Evolutionary conservation across 495 filamentous ascomycete species (phyloP).

Genomic region (Aspergillus haitiensis): DNA sequence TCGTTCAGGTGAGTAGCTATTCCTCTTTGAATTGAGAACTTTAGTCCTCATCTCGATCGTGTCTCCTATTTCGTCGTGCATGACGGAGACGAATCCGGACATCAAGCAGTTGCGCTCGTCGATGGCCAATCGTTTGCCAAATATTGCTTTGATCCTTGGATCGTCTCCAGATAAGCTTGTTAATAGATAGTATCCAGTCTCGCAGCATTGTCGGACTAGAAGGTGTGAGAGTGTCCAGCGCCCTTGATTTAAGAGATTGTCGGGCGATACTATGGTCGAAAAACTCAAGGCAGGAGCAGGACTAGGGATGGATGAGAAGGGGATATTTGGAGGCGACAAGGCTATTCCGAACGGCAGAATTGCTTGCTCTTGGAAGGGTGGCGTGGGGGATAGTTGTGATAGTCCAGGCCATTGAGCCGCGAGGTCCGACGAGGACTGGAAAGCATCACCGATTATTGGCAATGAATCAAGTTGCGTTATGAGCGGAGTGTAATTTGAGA

Average conservation of each 20-base stretch:
- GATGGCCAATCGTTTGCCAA: constrained; percentile 25
- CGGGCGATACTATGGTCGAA: constrained; percentile 15
- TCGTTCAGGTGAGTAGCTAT: constrained; percentile 19
- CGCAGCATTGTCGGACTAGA: constrained; percentile 33
- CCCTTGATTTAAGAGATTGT: constrained; percentile 18
- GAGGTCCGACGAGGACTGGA: constrained; percentile 13
- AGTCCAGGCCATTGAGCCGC: constrained; percentile 20
- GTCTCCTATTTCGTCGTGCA: constrained; percentile 26
- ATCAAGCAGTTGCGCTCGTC: constrained; percentile 28
- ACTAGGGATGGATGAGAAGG: constrained; percentile 15
- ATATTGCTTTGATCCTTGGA: constrained; percentile 24
- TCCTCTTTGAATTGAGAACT: constrained; percentile 24
- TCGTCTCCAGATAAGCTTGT: constrained; percentile 20
- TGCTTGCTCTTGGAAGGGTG: constrained; percentile 27
- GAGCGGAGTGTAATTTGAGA: constrained; percentile 18
- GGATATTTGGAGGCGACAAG: constrained; percentile 22
- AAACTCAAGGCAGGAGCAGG: constrained; percentile 18
- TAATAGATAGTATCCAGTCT: constrained; percentile 30
- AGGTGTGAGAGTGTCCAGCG: constrained; percentile 31
- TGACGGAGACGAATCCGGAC: constrained; percentile 24
- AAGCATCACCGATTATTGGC: constrained; percentile 18
- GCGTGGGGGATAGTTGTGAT: constrained; percentile 24
- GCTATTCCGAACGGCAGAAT: constrained; percentile 28
- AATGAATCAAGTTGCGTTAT: constrained; percentile 14
- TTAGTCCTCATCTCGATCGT: constrained; percentile 24